Evolutionary conservation across 768 basidiomycete species (phyloP).

Genomic region (Auricularia cornea): DNA sequence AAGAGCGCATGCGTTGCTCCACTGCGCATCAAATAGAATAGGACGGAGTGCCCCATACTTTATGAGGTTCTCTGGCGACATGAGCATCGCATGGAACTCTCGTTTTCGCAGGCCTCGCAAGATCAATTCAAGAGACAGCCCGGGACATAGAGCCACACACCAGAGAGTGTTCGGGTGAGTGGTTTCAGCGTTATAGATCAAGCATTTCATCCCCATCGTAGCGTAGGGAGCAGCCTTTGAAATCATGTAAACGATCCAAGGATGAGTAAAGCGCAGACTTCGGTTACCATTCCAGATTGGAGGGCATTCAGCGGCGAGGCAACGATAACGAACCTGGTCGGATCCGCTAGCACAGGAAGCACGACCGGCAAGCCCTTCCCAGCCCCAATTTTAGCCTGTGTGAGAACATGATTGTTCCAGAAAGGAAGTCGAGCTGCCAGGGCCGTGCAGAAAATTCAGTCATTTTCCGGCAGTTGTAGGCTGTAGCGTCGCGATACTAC

Average conservation of each 20-base stretch:
- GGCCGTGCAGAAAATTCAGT: too few species aligned
- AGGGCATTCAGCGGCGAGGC: neutral
- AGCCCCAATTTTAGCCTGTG: too few species aligned
- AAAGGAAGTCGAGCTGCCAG: too few species aligned
- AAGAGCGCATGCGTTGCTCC: neutral
- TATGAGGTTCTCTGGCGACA: neutral
- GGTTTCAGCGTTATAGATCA: neutral
- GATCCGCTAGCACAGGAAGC: too few species aligned
- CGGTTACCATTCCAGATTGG: neutral
- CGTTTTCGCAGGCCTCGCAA: too few species aligned
- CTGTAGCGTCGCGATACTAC: too few species aligned
- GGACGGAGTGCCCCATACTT: neutral
- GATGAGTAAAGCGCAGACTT: neutral
- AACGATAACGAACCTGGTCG: neutral
- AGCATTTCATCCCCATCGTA: neutral
- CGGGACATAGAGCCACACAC: neutral
- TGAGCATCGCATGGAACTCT: neutral
- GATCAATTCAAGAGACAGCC: too few species aligned
- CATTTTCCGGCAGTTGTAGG: too few species aligned
- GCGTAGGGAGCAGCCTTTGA: neutral
- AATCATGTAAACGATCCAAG: neutral
- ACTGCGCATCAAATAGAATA: neutral
- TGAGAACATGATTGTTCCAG: too few species aligned
- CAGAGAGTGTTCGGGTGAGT: neutral
- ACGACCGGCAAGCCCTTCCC: too few species aligned